Base-by-base conservation (phyloP, 2,329 filamentous ascomycete genomes). In the Cercospora sesami region DNA sequence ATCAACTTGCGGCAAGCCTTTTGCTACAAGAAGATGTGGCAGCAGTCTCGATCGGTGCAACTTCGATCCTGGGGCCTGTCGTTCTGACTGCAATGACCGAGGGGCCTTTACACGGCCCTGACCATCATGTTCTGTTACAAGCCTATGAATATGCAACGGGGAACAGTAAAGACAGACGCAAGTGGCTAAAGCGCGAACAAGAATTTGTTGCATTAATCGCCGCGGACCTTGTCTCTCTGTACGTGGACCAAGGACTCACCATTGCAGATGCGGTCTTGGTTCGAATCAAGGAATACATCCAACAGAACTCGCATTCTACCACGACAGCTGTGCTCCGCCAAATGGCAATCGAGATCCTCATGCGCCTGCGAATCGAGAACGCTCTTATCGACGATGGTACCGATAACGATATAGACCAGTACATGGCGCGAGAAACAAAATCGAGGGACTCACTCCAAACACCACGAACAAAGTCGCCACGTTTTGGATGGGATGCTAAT, bases 401-500 rank as follows among this genome's bases (percentile, higher is more conserved):
- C 14, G 16, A 58, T 16, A 4, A 30, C 7, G 2, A 3, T 14
- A 21, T 33, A 16, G 2, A 2, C 1, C 5, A 12, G 28, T 58
- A 30, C 28, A n/a, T 33, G 4, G 3, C 30, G 9, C 28, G 26
- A 58, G 28, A 30, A 5, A 9, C 16, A 21, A 3, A 6, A 18
- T 9, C 4, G 3, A 10, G 33, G 2, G 33, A 23, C 12, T 33
- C 51, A 9, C 53, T 58, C 9, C 33, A 58, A 4, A 64, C 62
- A 8, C 62, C 62, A 31, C 30, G 51, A 58, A 7, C 51, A 4
- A 58, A 42, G 7, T 4, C 33, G 4, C 31, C 21, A 1, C 53
- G 77, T 3, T 80, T 80, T 63, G 74, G 77, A 23, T 83, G 81
- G 80, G 81, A 83, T 71, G 81, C 82, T 59, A 81, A 80, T 9